These are phyloP conservation scores for Kluyveromyces wickerhamii DNA, from an alignment of 805 yeast genomes.

Conservation along the genomic window DNA sequence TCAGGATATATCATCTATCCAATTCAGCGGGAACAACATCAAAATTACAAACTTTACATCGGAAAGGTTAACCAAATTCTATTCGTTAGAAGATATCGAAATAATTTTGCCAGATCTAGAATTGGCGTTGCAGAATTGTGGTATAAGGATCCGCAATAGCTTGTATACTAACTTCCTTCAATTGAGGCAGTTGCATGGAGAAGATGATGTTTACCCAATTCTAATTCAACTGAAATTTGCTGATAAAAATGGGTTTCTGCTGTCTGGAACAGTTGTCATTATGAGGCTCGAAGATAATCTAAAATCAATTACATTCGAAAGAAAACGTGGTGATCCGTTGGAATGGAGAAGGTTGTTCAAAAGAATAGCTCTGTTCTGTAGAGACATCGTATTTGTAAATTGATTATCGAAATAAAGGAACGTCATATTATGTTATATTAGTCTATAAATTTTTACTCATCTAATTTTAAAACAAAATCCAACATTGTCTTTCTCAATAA, in stretches of 20 bases:
- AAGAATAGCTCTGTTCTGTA: conserved; percentile 45
- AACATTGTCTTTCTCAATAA: conserved; percentile 18
- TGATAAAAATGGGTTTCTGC: conserved; percentile 38
- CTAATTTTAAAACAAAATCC: conserved; percentile 21
- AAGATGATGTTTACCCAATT: conserved; percentile 31
- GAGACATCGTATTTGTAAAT: conserved; percentile 41
- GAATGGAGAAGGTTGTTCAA: conserved; percentile 69
- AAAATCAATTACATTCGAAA: conserved; percentile 46
- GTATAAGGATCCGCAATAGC: conserved; percentile 20
- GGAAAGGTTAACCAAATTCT: conserved; percentile 24
- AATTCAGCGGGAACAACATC: conserved; percentile 12
- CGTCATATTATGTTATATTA: background rate
- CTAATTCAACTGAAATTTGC: conserved; percentile 32
- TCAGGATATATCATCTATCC: conserved; percentile 23
- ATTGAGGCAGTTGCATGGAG: conserved; percentile 9
- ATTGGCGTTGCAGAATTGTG: conserved; percentile 19
- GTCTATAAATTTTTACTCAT: conserved; percentile 7
- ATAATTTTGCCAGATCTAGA: conserved; percentile 25
- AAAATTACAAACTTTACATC: conserved; percentile 16
- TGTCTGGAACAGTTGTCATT: conserved; percentile 42
- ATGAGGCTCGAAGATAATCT: conserved; percentile 33
- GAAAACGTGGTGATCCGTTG: conserved; percentile 56
- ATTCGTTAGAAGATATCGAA: conserved; percentile 21
- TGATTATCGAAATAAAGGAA: background rate
- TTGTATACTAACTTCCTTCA: conserved; percentile 16